A percentile compares a stretch with the other conserved stretches of the same genome.
These are phyloP conservation scores for Boletus bicolor DNA, from an alignment of 768 basidiomycete species.

Conservation along the genomic window DNA sequence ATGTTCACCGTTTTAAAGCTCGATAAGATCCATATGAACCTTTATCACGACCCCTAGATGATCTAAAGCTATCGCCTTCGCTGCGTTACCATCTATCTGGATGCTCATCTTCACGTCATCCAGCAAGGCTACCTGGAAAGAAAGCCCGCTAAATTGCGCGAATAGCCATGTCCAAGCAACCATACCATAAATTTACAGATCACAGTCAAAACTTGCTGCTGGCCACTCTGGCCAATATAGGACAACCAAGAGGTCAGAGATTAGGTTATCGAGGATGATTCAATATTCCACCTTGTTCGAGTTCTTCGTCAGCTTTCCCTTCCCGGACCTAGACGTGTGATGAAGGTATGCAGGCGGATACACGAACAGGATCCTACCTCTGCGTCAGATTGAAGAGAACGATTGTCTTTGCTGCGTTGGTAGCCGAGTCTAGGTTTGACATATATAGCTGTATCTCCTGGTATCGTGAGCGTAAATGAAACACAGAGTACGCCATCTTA, in stretches of 20 bases:
- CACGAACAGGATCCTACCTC: conserved; percentile 35
- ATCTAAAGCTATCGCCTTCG: conserved; percentile 87
- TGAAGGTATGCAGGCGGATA: not conserved
- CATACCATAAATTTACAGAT: conserved; percentile 83
- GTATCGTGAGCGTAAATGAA: conserved; percentile 3
- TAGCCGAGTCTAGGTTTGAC: conserved; percentile 75
- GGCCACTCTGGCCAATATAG: conserved; percentile 98
- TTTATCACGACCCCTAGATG: conserved; percentile 65
- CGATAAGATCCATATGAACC: no score
- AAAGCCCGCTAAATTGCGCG: not conserved
- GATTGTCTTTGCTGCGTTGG: conserved; percentile 82
- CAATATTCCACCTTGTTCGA: conserved; percentile 94
- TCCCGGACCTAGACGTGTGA: conserved; percentile 59
- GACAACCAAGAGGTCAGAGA: conserved; percentile 83
- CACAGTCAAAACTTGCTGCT: conserved; percentile 69
- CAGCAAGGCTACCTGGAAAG: conserved; percentile 66
- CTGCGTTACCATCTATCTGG: conserved; percentile 72
- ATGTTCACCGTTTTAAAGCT: no score
- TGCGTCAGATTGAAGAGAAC: conserved; percentile 66
- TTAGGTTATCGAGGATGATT: conserved; percentile 85
- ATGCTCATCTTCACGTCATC: conserved; percentile 74
- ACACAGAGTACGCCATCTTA: not conserved
- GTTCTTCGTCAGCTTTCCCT: conserved; percentile 83
- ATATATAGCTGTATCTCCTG: conserved; percentile 73
- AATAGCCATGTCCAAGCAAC: not conserved